Evolutionary conservation across 2,329 filamentous ascomycete genomes (phyloP).

Genomic region (Fusarium buxicola): DNA sequence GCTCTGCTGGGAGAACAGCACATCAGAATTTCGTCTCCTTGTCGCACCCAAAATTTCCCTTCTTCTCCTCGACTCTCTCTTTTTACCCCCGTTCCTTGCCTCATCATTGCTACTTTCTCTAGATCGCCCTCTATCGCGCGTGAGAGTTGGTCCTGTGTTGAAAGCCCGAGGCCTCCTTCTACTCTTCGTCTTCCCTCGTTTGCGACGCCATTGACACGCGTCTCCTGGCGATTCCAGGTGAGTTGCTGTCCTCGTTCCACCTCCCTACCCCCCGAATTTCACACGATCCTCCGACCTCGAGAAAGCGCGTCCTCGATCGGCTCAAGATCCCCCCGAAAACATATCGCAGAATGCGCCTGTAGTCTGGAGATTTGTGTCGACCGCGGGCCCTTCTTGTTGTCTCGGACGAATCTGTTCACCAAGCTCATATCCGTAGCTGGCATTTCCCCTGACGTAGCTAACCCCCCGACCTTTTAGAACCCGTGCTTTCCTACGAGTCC

Average conservation of each 20-base stretch:
- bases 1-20: constrained; percentile 48
- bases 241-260: constrained; percentile 44
- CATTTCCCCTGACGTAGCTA: constrained; percentile 45
- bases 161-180: constrained; percentile 42
- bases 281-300: constrained; percentile 15
- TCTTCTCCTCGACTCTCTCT: constrained; percentile 43
- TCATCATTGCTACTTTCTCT: constrained; percentile 55
- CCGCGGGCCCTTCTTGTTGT: constrained; percentile 13
- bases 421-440: constrained; percentile 41
- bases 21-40: constrained; percentile 51
- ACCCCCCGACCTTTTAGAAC: constrained; percentile 39
- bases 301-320: constrained; percentile 35
- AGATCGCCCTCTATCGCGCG: constrained; percentile 44
- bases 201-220: constrained; percentile 52
- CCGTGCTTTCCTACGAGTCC: constrained; percentile 48
- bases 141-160: constrained; percentile 42
- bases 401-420: constrained; percentile 19
- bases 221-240: constrained; percentile 45
- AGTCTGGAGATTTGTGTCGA: constrained; percentile 7
- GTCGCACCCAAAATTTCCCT: constrained; percentile 49
- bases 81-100: constrained; percentile 44
- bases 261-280: constrained; percentile 11
- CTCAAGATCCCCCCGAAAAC: constrained; percentile 15
- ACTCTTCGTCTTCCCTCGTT: constrained; percentile 46
- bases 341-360: constrained; percentile 14